These are phyloP conservation scores for Penicillium fimorum DNA, from an alignment of 495 filamentous ascomycete species.

Conservation along the genomic window DNA sequence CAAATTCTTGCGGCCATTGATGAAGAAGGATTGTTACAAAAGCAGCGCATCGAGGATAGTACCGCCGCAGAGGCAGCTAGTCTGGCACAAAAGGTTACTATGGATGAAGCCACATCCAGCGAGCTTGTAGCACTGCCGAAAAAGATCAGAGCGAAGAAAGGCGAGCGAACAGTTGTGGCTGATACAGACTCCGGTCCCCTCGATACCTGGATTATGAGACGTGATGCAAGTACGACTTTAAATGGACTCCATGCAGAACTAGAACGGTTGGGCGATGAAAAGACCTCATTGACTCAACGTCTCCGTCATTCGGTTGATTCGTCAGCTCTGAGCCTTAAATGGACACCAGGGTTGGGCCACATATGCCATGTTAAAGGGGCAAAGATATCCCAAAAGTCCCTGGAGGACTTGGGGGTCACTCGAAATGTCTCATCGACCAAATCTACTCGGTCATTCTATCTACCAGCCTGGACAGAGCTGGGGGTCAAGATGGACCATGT, in stretches of 20 bases:
- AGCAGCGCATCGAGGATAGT: conserved; percentile 71
- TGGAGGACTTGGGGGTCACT: conserved; percentile 48
- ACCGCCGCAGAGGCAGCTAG: conserved; percentile 65
- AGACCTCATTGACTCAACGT: conserved; percentile 53
- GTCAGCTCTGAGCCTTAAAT: conserved; percentile 68
- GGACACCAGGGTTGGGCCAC: conserved; percentile 81
- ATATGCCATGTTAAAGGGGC: conserved; percentile 83
- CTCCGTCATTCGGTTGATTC: conserved; percentile 59
- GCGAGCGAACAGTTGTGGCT: conserved; percentile 23
- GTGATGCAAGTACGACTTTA: conserved; percentile 64
- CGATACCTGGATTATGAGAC: conserved; percentile 85
- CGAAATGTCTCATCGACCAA: conserved; percentile 73
- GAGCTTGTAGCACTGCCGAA: conserved; percentile 47
- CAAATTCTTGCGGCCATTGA: conserved; percentile 79
- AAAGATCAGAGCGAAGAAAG: conserved; percentile 40
- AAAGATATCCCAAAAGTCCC: conserved; percentile 57
- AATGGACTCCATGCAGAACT: conserved; percentile 64
- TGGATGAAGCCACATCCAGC: conserved; percentile 54
- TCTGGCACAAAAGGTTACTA: conserved; percentile 64
- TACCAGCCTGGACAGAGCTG: conserved; percentile 77
- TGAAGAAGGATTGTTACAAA: conserved; percentile 81
- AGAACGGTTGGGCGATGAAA: conserved; percentile 55
- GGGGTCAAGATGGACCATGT: conserved; percentile 71
- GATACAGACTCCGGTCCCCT: conserved; percentile 37
- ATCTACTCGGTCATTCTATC: conserved; percentile 79